phyloP scores from a whole-genome alignment of 169 alveolate species.

The Cryptosporidium canis region DNA sequence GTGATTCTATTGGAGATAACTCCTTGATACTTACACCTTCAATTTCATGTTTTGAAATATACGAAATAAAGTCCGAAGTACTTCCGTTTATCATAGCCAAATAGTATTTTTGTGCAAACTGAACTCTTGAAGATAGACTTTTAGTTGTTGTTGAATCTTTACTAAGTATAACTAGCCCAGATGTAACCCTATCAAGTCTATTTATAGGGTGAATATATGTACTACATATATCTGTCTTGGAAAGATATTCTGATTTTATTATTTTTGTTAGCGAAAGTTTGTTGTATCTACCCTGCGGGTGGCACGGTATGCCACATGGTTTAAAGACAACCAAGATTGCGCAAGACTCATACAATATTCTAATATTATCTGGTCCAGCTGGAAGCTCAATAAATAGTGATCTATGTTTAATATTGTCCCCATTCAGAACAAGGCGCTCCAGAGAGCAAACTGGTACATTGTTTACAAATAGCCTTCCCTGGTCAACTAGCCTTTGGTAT shows the following conservation, averaged over 20 bases:
- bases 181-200: slow-evolving; percentile 91
- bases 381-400: slow-evolving; percentile 87
- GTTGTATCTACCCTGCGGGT: slow-evolving; percentile 87
- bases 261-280: slow-evolving; percentile 81
- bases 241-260: slow-evolving; percentile 79
- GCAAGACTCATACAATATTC: slow-evolving; percentile 80
- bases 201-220: slow-evolving; percentile 82
- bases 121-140: slow-evolving; percentile 77
- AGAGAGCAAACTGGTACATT: slow-evolving; percentile 71
- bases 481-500: slow-evolving; percentile 81
- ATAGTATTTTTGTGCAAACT: slow-evolving; percentile 78
- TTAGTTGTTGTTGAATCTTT: slow-evolving; percentile 82
- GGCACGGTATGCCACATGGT: slow-evolving; percentile 90
- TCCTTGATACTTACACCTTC: slow-evolving; percentile 7
- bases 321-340: slow-evolving; percentile 83
- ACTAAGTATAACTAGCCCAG: slow-evolving; percentile 89
- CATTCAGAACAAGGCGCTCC: slow-evolving; percentile 80
- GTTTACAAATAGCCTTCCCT: slow-evolving; percentile 84
- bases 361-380: slow-evolving; percentile 77
- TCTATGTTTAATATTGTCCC: slow-evolving; percentile 82
- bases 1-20: not conserved
- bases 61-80: slow-evolving; percentile 30
- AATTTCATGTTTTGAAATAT: not conserved
- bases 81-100: slow-evolving; percentile 86
- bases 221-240: slow-evolving; percentile 40